Evolutionary conservation across 306 rosid genomes (phyloP), one percentile per base, ranked within the genome.

Genomic region (Sechiopsis laciniata): DNA sequence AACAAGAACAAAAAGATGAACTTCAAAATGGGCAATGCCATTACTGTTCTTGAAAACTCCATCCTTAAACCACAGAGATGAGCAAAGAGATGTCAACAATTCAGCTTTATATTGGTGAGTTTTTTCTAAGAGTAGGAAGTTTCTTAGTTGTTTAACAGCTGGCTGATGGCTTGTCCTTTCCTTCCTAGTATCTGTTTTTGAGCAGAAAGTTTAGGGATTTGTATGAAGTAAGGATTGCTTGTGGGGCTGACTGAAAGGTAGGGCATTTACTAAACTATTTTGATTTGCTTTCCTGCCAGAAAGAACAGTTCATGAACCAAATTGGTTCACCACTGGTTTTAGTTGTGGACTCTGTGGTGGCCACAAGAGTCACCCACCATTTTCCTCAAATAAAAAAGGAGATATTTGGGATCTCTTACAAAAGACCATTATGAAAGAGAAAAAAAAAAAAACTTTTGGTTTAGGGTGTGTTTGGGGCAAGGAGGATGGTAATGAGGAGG

Each of bases 101-200:
- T 51, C 77, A 70, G 77, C 76, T 76, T 75, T 62, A 61, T 75
- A 88, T 80, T 72, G 66, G 66, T 76, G 42, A 79, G 67, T 69
- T 73, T 72, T 79, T 78, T 32, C 59, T 70, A 37, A 20, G 32
- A 67, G 79, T 81, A 48, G 60, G 66, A 74, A 78, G 75, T 79
- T 76, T 85, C 93, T 82, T 86, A 87, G 98, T 83, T 93, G 98
- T 90, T 40, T 65, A 83, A 75, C 76, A 84, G 96, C 98, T 93
- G 98, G 89, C 82, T 74, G 68, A 61, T 61, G 68, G 68, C 46
- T 61, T 19, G 40, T 13, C 42, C 32, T 19, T 78, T 72, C 71
- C 77, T 70, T 75, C 65, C 7, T 73, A 53, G 75, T 71, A 60
- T 78, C 81, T 40, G 67, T 78, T 78, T 80, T 79, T 64, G 54